phyloP scores from a whole-genome alignment of 2,329 filamentous ascomycete species.

The Ophiostoma angusticollis region DNA sequence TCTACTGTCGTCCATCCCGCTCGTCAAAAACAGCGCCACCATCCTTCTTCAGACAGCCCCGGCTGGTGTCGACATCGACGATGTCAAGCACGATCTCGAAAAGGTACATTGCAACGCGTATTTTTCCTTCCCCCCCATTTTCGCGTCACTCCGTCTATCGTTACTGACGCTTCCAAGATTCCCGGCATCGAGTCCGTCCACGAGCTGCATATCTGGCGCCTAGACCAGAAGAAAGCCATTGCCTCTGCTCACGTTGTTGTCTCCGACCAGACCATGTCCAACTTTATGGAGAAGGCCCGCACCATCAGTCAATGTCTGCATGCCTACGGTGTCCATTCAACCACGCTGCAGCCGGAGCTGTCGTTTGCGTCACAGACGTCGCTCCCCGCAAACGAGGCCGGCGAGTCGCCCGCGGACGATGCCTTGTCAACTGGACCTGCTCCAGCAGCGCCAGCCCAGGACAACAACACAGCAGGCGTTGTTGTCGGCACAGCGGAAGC shows the following conservation, averaged over 20 bases:
- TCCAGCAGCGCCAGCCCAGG: no score
- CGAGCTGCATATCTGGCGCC: conserved; percentile 61
- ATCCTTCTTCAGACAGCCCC: conserved; percentile 60
- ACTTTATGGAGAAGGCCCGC: conserved; percentile 48
- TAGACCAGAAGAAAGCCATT: conserved; percentile 57
- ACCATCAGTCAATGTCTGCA: conserved; percentile 57
- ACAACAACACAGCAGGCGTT: no score
- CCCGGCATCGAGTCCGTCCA: conserved; percentile 54
- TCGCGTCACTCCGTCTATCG: no score
- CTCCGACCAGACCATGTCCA: conserved; percentile 38
- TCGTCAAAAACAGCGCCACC: conserved; percentile 47
- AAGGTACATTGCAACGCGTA: no score
- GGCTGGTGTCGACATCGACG: conserved; percentile 41
- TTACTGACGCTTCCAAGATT: no score
- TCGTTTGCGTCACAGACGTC: background rate
- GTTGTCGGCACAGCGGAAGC: background rate
- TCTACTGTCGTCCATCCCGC: conserved; percentile 46
- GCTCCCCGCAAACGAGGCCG: background rate
- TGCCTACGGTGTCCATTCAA: conserved; percentile 60
- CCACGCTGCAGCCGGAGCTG: conserved; percentile 55
- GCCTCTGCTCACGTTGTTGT: conserved; percentile 59
- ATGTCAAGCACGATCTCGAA: conserved; percentile 58
- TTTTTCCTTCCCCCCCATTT: no score
- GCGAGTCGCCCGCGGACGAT: background rate
- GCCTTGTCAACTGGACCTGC: background rate